These are phyloP conservation scores for Fragilaria crotonensis DNA, from an alignment of 108 stramenopile species.

Conservation along the genomic window DNA sequence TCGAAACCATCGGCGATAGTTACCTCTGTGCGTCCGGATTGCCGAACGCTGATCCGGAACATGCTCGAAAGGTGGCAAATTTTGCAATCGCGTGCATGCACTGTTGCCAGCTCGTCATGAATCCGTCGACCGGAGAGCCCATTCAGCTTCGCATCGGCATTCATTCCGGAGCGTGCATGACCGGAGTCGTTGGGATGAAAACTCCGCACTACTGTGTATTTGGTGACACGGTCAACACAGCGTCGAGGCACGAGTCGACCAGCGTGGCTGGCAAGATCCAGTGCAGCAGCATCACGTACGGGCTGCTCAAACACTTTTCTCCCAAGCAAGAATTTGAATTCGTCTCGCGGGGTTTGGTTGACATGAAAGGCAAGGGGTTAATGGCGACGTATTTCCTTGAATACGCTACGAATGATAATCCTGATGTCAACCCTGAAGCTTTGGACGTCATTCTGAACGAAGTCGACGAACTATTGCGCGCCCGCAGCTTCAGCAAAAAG, in stretches of 20 bases:
- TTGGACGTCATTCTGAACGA: no score
- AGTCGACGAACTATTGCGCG: no score
- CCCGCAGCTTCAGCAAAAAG: no score
- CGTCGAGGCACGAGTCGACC: conserved; percentile 49
- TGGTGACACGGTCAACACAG: conserved; percentile 74
- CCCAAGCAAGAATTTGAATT: no score
- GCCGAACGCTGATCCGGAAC: conserved; percentile 3
- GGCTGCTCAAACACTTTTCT: conserved; percentile 23
- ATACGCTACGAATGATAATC: no score
- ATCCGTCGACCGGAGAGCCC: not conserved
- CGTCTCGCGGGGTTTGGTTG: no score
- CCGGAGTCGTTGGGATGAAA: conserved; percentile 40
- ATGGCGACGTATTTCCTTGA: no score
- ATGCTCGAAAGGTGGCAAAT: conserved; percentile 29
- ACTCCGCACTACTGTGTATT: conserved; percentile 58
- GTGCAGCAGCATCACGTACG: conserved; percentile 38
- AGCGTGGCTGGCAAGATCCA: conserved; percentile 29
- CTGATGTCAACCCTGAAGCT: no score
- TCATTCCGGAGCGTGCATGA: conserved; percentile 48
- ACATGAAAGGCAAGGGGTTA: no score
- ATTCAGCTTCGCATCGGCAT: conserved; percentile 50
- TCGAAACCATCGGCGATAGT: conserved; percentile 16
- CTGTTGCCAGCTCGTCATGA: conserved; percentile 9
- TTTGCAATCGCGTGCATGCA: conserved; percentile 34
- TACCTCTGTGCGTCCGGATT: conserved; percentile 24